Base-by-base conservation (phyloP, 495 filamentous ascomycete genomes). In the Penicillium cinerascens region DNA sequence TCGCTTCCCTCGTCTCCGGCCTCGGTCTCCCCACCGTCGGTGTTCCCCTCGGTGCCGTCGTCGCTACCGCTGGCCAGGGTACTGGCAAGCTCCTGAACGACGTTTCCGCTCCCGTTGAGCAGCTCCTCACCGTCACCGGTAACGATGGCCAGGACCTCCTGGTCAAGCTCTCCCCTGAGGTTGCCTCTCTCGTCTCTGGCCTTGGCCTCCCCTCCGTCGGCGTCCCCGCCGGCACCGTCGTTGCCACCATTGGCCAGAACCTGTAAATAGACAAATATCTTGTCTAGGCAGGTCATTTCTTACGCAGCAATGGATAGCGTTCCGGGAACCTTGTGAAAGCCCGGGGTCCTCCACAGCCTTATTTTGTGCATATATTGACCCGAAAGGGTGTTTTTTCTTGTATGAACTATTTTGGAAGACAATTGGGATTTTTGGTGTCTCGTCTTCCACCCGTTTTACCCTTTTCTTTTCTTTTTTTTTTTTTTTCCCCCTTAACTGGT, bases 41-140 rank as follows among this genome's bases (percentile, higher is more conserved):
- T 26, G 55, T 18, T 16, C 54, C 69, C 47, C 49, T 69, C 22
- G 69, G 69, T 45, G 33, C 58, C 16, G 52, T 72, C 36, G 41
- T 72, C 45, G 51, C 49, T 33, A 63, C 63, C 41, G 69, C 69
- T 42, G 56, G 60, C 52, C 56, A 40, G 5, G 18, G 18, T 55
- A 48, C 71, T 23, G 69, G 70, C 56, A 69, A 75, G 51, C 70
- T 75, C 44, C 36, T 75, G 46, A 60, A 60, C 51, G 63, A 72
- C 55, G 44, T 73, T 39, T 58, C 62, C 52, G 42, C 16, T 29
- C 65, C 65, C 53, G 51, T 65, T 27, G 49, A 69, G 50, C 29
- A 63, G 11, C 65, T 72, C 53, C 63, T 75, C 22, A 67, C 58
- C 36, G 61, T 73, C 35, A 63, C 65, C 22, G 62, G 60, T 43